Evolutionary conservation across 495 filamentous ascomycete species (phyloP), one percentile per base, ranked within the genome.

Genomic region (Aspergillus funiculosus): DNA sequence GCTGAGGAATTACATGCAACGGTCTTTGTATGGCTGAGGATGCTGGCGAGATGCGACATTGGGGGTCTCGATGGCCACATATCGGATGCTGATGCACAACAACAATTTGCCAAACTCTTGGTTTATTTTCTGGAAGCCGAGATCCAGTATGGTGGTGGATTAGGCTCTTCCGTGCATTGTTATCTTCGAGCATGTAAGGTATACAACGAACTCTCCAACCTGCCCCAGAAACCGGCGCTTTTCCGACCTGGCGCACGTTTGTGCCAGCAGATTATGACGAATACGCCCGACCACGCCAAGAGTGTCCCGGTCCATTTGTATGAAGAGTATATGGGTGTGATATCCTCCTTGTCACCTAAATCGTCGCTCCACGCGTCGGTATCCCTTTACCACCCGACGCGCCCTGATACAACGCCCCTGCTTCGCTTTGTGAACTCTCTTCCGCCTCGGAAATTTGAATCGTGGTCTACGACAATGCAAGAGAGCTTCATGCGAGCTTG

Each of bases 1-100:
- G 62, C 62, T 1, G 69, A 73, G 39, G 60, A 58, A 5, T 44
- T 68, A 29, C 64, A 71, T 17, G 41, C 50, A 11, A 63, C 58
- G 15, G 46, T 63, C 13, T 51, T 64, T 28, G 36, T 46, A 10
- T 72, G 67, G 63, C 42, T 71, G n/a, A 52, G 38, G 13, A 59
- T 66, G 59, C 39, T 71, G 13, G 22, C 54, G n/a, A 50, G 28
- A n/a, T 45, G 50, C 5, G 54, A 70, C 18, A 9, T 67, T 11
- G 62, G 64, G 7, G 61, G 56, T 6, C 17, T 32, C 21, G 48
- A 59, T 36, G 62, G 62, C 18, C 42, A 35, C 4, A 48, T 70
- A 15, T 41, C 56, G 2, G 53, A 60, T 22, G 28, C 31, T 5
- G 20, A 41, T 10, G 57, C 58, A n/a, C 52, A 43, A 13, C 38